Base-by-base conservation (phyloP, 331 rosid species). In the Prunus yedoensis region DNA sequence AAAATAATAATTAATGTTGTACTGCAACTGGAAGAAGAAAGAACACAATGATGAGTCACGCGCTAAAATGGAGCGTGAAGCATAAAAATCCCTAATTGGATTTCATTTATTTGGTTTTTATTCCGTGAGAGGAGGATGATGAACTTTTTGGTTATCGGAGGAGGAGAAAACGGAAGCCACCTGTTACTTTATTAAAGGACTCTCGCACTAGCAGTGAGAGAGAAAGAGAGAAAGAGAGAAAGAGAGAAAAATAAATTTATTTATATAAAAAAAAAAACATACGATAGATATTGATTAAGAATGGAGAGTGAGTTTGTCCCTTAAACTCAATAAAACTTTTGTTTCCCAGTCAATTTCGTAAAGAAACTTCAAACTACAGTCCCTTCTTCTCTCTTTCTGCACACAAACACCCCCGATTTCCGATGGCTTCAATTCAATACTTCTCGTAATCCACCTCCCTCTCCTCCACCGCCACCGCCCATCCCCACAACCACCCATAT, bases 371-470 rank as follows among this genome's bases (percentile, higher is more conserved):
- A 21, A 10, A 50, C 30, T 58, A 3, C 3, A 23, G 41, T 68
- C 57, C 30, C 64, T 17, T 50, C 74, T 68, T 18, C 41, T 28
- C 12, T 53, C 23, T 21, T 38, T 41, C 56, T 52, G 23, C 43
- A 5, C 62, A 27, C 45, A 13, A 51, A 1, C 35, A 1, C 71
- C 20, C 41, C 15, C n/a, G 5, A 20, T 46, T 49, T 28, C 18
- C 59, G 57, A 75, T 57, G 81, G 27, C 62, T 32, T 72, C 69
- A 47, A n/a, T 67, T 21, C 54, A 1, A 21, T 15, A 70, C 56
- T 56, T 41, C 51, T 41, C 30, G 43, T 80, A 47, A 74, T 59
- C 62, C 59, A 12, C 73, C 80, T 5, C 73, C 43, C 3, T 2
- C 60, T 35, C 45, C 59, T 25, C 45, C 71, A 60, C 53, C 67